Percentiles rank a stretch among this genome's conserved stretches.
phyloP scores from a whole-genome alignment of 345 rosid species.

The Hevea brasiliensis region DNA sequence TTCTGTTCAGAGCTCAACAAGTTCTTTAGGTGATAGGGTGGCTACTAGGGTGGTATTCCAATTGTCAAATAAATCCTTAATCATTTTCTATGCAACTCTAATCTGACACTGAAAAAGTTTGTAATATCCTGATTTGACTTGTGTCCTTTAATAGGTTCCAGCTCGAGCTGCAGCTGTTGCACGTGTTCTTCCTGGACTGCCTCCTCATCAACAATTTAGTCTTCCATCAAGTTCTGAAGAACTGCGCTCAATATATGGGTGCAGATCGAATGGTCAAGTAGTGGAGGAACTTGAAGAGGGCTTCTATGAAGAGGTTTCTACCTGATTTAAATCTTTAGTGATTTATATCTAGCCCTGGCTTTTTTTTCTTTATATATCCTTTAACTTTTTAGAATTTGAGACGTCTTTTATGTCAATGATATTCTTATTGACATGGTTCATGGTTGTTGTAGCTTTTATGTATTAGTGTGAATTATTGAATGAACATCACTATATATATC shows the following conservation, averaged over 20 bases:
- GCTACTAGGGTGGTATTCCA: no score
- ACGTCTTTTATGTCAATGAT: not conserved
- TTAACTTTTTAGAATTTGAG: not conserved
- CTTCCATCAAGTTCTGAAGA: constrained; percentile 81
- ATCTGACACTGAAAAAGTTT: no score
- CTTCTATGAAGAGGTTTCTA: constrained; percentile 78
- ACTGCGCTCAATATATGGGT: constrained; percentile 74
- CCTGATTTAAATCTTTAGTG: not conserved
- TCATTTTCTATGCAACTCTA: no score
- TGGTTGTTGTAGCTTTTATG: no score
- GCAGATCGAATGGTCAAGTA: constrained; percentile 49
- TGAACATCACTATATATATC: no score
- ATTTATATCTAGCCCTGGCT: not conserved
- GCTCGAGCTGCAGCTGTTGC: constrained; percentile 98
- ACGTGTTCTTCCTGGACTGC: constrained; percentile 82
- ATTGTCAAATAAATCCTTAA: no score
- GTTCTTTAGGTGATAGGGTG: no score
- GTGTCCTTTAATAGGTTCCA: constrained; percentile 61
- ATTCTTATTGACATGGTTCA: no score
- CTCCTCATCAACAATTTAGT: constrained; percentile 70
- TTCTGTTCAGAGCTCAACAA: not conserved
- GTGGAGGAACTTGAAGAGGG: constrained; percentile 74
- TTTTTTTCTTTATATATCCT: not conserved
- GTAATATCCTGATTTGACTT: not conserved
- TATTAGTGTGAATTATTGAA: no score